Base-by-base conservation (phyloP, 495 filamentous ascomycete species). In the Aspergillus diversus region DNA sequence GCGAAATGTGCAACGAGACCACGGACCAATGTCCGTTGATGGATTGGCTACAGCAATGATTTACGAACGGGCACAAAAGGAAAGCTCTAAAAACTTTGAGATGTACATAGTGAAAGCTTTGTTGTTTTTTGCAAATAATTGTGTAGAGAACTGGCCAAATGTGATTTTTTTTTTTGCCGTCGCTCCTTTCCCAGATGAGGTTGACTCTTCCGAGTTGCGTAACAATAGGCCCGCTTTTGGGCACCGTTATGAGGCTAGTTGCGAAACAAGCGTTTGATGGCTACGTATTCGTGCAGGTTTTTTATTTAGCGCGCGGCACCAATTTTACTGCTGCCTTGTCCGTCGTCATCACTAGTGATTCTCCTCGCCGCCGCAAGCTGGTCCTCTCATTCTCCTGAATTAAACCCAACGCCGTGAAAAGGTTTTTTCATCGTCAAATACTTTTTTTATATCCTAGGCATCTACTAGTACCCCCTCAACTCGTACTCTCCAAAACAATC, bases 1-100 rank as follows among this genome's bases (percentile, higher is more conserved):
- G 64, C 59, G 56, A 60, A 27, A 63, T 63, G 57, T 56, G 60
- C 47, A 39, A 63, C 47, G 60, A 61, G 43, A 49, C 33, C 47
- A 50, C 48, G 35, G 58, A 67, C 60, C 60, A 63, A 57, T 56
- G 34, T 42, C 43, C 51, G 60, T 47, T 54, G 34, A 55, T 62
- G 51, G 48, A 67, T 70, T 60, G 56, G 65, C 60, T 66, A 52
- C 56, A 60, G 68, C 68, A 68, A 77, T 71, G 74, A 77, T 61
- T 77, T 70, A 76, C 73, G 72, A 75, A 64, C 46, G 58, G 53
- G 31, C 39, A 57, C 33, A 32, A 57, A 16, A 37, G 56, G 70
- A 71, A 70, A 68, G 69, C 69, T 72, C 68, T 73, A 74, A 51
- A 75, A 75, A 70, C 32, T 69, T 33, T 69, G 50, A 65, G 66